A percentile compares a stretch with the other conserved stretches of the same genome.
Conservation (phyloP, 371 early-diverging fungal species). For the Sporodiniella umbellata region DNA sequence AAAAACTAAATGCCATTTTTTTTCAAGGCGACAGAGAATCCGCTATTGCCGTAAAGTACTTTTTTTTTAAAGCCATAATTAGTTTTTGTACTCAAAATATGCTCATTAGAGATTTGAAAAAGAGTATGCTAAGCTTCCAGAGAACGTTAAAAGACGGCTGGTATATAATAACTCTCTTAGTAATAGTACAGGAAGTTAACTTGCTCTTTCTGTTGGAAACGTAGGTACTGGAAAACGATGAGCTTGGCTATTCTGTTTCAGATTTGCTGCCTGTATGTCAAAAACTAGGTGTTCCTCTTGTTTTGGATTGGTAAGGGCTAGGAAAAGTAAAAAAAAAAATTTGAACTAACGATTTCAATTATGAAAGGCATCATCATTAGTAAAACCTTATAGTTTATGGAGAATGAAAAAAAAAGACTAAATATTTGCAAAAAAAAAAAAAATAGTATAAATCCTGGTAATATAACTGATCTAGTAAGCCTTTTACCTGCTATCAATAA, state of each 20-base stretch:
- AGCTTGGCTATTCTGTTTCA: constrained; percentile 40
- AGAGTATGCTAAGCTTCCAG: constrained; percentile 29
- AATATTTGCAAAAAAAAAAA: background rate
- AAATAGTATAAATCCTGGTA: constrained; percentile 35
- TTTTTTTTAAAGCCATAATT: background rate
- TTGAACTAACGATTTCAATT: background rate
- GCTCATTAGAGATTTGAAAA: constrained; percentile 38
- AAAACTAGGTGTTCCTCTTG: constrained; percentile 38
- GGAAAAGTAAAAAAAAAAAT: background rate
- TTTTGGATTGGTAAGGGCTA: constrained; percentile 49
- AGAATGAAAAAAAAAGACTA: background rate
- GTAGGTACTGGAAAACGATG: constrained; percentile 48
- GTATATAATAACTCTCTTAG: constrained; percentile 2
- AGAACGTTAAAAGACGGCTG: constrained; percentile 29
- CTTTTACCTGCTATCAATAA: constrained; percentile 33
- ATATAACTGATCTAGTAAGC: constrained; percentile 15
- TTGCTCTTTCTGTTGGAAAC: too few relatives aligned
- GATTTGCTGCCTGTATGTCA: constrained; percentile 47
- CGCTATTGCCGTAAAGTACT: constrained; percentile 21
- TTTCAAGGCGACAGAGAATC: constrained; percentile 36
- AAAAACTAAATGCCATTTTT: background rate
- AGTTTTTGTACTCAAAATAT: too few relatives aligned
- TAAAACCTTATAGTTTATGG: constrained; percentile 4
- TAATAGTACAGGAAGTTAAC: background rate
- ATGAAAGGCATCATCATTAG: constrained; percentile 38